Evolutionary conservation across 805 yeast species (phyloP).

Genomic region (Brettanomyces bruxellensis): DNA sequence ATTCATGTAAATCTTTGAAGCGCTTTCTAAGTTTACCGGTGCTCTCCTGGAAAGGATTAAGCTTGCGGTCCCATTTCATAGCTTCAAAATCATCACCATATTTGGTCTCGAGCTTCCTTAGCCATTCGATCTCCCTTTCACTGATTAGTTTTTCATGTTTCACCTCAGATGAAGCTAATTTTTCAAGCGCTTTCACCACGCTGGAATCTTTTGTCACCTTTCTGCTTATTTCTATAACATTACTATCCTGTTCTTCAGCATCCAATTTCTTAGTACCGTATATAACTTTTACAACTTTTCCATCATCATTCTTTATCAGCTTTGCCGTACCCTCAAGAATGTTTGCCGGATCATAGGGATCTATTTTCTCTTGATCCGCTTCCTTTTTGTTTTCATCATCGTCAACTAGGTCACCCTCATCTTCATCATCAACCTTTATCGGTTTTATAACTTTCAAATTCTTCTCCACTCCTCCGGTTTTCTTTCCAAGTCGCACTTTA

Average conservation of each 20-base stretch:
- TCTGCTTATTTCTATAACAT: slow-evolving; percentile 20
- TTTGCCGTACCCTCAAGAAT: slow-evolving; percentile 77
- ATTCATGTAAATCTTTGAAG: slow-evolving; percentile 53
- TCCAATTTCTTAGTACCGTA: slow-evolving; percentile 43
- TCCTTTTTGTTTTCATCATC: slow-evolving; percentile 26
- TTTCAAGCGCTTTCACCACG: background rate
- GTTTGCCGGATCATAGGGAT: slow-evolving; percentile 43
- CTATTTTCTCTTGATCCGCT: slow-evolving; percentile 25
- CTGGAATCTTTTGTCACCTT: slow-evolving; percentile 13
- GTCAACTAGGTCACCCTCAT: slow-evolving; percentile 22
- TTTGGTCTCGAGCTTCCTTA: slow-evolving; percentile 51
- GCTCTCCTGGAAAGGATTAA: slow-evolving; percentile 75
- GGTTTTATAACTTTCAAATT: slow-evolving; percentile 31
- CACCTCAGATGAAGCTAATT: background rate
- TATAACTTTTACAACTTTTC: slow-evolving; percentile 55
- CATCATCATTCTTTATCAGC: slow-evolving; percentile 59
- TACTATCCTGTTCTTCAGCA: slow-evolving; percentile 8
- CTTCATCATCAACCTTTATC: slow-evolving; percentile 12
- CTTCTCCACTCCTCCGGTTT: slow-evolving; percentile 78
- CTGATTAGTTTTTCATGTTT: slow-evolving; percentile 28
- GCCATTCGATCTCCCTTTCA: slow-evolving; percentile 71
- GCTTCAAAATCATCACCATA: slow-evolving; percentile 83
- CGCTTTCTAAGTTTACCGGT: slow-evolving; percentile 77
- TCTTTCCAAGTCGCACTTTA: slow-evolving; percentile 50
- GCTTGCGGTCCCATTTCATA: slow-evolving; percentile 87